Base-by-base conservation (phyloP, 306 rosid species). In the Cucumis melo region DNA sequence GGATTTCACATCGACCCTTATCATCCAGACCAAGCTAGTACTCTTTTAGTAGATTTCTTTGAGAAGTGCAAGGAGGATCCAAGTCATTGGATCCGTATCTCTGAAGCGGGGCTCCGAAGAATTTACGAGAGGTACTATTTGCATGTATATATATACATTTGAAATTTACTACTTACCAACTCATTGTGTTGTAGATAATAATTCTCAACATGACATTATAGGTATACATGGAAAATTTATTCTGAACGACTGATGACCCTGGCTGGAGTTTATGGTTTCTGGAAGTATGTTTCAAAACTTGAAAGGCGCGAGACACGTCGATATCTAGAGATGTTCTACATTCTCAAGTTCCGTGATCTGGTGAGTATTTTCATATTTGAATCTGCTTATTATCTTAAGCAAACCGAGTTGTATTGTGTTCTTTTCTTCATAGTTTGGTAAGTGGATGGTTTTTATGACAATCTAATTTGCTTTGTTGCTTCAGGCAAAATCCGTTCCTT, bases 1-100 rank as follows among this genome's bases (percentile, higher is more conserved):
- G 99, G 99, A 74, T 90, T 90, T 82, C 95, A 94, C 78, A 89
- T 94, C 10, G 97, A 92, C 83, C 99, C 99, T 78, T 90, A 94
- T 82, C 97, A 94, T 76, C 91, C 99, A 6, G 92, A 89, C 77
- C 85, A 87, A 81, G 89, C 88, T 71, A 81, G 90, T 61, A 78
- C 61, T 58, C 41, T 82, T 21, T 23, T 94, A 82, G 86, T 85
- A 23, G 93, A 85, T 76, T 92, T 94, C 92, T 89, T 88, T 82
- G 80, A 88, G 73, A 76, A 38, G 48, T 78, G 90, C 78, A 86
- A 89, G 91, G 90, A 80, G 73, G 93, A 94, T 42, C 89, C 92
- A 41, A 85, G 76, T 81, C 74, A 86, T 57, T 94, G 99, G 99
- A 32, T 83, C 53, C 85, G 81, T 79, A 80, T 94, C 66, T 90